Evolutionary conservation across 2,329 filamentous ascomycete species (phyloP).

Genomic region (Diatrype stigma): DNA sequence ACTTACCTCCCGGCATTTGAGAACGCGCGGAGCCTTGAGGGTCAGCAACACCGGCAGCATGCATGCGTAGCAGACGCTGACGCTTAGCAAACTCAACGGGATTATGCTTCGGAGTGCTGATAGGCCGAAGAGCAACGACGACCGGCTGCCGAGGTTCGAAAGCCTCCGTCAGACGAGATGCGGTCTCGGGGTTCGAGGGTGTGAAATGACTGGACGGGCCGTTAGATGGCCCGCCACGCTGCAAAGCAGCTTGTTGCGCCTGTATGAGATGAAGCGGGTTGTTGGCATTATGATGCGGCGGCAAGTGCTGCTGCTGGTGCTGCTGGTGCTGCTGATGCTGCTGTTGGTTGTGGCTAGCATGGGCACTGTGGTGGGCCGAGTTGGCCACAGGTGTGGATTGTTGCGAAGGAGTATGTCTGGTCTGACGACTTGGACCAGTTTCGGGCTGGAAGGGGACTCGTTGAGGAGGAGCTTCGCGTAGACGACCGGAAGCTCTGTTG

Average conservation of each 20-base stretch:
- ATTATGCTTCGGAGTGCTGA: slow-evolving; percentile 71
- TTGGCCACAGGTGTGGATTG: slow-evolving; percentile 27
- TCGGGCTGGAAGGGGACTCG: slow-evolving; percentile 83
- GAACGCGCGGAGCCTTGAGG: slow-evolving; percentile 48
- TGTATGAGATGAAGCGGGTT: slow-evolving; percentile 28
- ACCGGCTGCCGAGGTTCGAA: slow-evolving; percentile 65
- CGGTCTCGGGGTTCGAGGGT: slow-evolving; percentile 51
- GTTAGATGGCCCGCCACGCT: slow-evolving; percentile 20
- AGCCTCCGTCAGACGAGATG: slow-evolving; percentile 57
- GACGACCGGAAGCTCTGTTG: slow-evolving; percentile 57
- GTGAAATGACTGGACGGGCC: slow-evolving; percentile 39
- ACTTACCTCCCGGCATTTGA: slow-evolving; percentile 59
- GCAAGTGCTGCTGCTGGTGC: slow-evolving; percentile 19
- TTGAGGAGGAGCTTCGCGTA: slow-evolving; percentile 80
- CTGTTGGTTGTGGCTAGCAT: slow-evolving; percentile 17
- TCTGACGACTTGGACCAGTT: slow-evolving; percentile 59
- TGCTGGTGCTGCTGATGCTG: slow-evolving; percentile 21
- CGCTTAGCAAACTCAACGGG: slow-evolving; percentile 62
- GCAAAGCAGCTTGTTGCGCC: slow-evolving; percentile 26
- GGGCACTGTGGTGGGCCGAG: slow-evolving; percentile 17
- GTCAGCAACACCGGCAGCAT: slow-evolving; percentile 27
- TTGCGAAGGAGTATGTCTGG: slow-evolving; percentile 52
- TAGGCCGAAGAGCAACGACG: slow-evolving; percentile 65
- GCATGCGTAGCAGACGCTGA: slow-evolving; percentile 40
- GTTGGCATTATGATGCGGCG: slow-evolving; percentile 24